Percentiles rank a stretch among this genome's conserved stretches.
phyloP scores from a whole-genome alignment of 176 grass and related monocot species.

The Ensete ventricosum region DNA sequence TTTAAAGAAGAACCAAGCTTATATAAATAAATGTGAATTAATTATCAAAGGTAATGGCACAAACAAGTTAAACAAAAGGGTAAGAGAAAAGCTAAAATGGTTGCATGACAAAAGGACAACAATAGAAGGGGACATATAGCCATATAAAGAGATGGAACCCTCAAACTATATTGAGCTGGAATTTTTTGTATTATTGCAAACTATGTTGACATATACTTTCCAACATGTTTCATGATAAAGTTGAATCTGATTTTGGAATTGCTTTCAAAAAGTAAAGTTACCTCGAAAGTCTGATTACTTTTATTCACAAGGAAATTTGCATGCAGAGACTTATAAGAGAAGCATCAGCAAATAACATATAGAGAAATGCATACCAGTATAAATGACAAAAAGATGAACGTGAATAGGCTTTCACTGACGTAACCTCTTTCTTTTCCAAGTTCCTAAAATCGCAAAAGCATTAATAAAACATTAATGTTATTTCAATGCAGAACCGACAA shows the following conservation, averaged over 20 bases:
- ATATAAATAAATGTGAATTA: too few relatives aligned
- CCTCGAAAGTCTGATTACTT: too few relatives aligned
- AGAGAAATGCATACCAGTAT: conserved; percentile 50
- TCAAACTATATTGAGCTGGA: neutral
- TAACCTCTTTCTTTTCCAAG: conserved; percentile 77
- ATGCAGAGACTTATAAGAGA: neutral
- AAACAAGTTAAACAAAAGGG: conserved; percentile 1
- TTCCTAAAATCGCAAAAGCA: conserved; percentile 43
- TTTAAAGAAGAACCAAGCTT: too few relatives aligned
- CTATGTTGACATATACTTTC: neutral
- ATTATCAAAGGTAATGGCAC: too few relatives aligned
- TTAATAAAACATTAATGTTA: neutral
- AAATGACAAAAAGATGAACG: conserved; percentile 83
- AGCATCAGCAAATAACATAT: conserved; percentile 5
- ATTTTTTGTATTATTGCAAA: neutral
- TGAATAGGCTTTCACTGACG: conserved; percentile 83
- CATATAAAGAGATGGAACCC: neutral
- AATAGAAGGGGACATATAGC: neutral
- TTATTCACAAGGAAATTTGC: too few relatives aligned
- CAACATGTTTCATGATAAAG: neutral
- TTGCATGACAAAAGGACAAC: conserved; percentile 3
- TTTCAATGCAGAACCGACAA: neutral
- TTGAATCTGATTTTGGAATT: neutral
- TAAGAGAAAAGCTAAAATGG: neutral
- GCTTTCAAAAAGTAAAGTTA: neutral